Evolutionary conservation across 2,329 filamentous ascomycete species (phyloP), one percentile per base, ranked within the genome.

Genomic region (Trichoderma endophyticum): DNA sequence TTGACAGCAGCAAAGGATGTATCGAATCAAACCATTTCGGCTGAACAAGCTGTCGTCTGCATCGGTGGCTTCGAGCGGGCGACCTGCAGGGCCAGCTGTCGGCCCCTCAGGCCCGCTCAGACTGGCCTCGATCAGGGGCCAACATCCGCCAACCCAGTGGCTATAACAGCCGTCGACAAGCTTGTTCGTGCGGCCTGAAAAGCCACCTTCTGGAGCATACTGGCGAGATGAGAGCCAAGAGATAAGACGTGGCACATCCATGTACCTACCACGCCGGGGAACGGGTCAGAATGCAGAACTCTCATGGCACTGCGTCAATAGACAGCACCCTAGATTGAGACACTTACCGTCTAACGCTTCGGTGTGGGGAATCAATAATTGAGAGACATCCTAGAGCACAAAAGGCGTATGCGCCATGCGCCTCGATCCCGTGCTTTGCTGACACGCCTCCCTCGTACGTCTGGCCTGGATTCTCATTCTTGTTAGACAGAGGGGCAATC

Each of bases 121-220:
- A 70, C 91, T 91, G 71, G 93, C 93, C 84, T 98, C 92, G 76
- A 98, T 86, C 75, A 99, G 83, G 60, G 95, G 92, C 93, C 95
- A 99, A 84, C 95, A 98, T 70, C 92, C 93, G 70, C 96, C 96
- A 39, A 97, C 92, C 96, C 96, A 99, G 82, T 98, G 95, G 80
- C 93, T 97, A 84, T 99, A 99, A 83, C 96, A 99, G 60, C 95
- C 96, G 81, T 99, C 96, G 36, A 98, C 96, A 36, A 99, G 87
- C 84, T 99, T 99, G 86, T 98, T 98, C 32, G 95, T 97, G 76
- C 96, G 92, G 73, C 96, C 96, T 54, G 93, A 92, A 79, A 97
- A 95, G 43, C 96, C 96, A 75, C 95, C 95, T 81, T 98, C 96
- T 4, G 95, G 96, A 34, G 91, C 90, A 80, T 95, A 93, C 81